Evolutionary conservation across 495 filamentous ascomycete genomes (phyloP), one percentile per base, ranked within the genome.

Genomic region (Podospora didyma): DNA sequence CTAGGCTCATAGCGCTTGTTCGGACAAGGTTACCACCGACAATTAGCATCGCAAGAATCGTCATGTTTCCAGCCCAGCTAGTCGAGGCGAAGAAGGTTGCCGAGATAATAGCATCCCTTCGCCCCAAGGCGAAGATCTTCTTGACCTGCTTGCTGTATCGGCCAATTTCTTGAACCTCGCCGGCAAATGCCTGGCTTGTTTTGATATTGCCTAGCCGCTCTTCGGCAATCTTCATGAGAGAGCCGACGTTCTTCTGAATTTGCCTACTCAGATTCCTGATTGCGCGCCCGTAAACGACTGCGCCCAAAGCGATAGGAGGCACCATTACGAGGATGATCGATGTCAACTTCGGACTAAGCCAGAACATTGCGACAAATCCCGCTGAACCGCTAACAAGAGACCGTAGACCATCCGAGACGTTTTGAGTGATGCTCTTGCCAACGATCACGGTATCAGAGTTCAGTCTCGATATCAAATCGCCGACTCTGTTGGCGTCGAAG

Each of bases 361-460:
- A 97, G 19, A 86, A 85, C 94, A 98, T 97, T 60, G 93, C 78
- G 39, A 82, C 82, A 61, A 98, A 86, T 2, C 95, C 95, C 57
- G 93, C 92, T 1, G 79, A 80, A 56, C 94, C 92, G 65, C 89
- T 96, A 47, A 98, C 91, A 49, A 89, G 73, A 3, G 94, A 85
- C 26, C 94, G 85, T 26, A 97, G 76, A 12, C 94, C 94, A 73
- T 98, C 94, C 2, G 92, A 96, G 44, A 98, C 75, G 66, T 98
- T 98, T 62, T 97, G 94, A 10, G 95, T 97, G 62, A 98, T 95
- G 70, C 90, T 95, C 75, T 98, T 98, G 61, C 92, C 94, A 31
- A 97, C 93, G 60, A 98, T 92, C 61, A 97, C 88, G 1, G 94
- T 97, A 67, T 98, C 94, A 9, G 92, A 96, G 63, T 92, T 90